phyloP scores from a whole-genome alignment of 306 rosid species.

The Luffa acutangula region DNA sequence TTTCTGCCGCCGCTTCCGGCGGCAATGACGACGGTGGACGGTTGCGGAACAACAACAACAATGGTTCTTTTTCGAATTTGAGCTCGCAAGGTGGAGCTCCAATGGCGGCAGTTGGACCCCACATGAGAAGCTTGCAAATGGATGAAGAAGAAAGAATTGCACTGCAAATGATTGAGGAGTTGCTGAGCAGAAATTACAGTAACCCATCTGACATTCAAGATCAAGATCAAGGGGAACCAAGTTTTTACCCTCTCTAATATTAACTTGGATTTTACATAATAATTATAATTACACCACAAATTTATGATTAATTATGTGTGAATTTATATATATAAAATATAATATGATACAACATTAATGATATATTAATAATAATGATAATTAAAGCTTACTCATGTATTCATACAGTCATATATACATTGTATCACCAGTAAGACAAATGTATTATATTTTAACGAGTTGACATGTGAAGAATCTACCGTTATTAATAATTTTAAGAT shows the following conservation, averaged over 20 bases:
- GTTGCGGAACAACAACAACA: not conserved
- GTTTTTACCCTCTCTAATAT: conserved; percentile 15
- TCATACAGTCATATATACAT: too few relatives aligned
- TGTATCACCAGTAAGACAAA: too few relatives aligned
- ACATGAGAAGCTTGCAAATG: conserved; percentile 14
- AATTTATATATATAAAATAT: not conserved
- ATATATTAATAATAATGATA: too few relatives aligned
- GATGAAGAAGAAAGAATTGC: conserved; percentile 64
- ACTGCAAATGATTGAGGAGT: conserved; percentile 90
- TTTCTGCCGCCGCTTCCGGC: not conserved
- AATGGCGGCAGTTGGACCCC: not conserved
- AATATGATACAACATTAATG: too few relatives aligned
- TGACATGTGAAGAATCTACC: too few relatives aligned
- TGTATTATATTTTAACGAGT: too few relatives aligned
- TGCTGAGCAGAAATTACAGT: conserved; percentile 50
- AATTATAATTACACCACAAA: not conserved
- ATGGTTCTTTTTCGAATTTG: not conserved
- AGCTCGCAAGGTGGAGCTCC: not conserved
- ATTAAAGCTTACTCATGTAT: too few relatives aligned
- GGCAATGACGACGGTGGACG: not conserved
- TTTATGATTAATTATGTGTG: not conserved
- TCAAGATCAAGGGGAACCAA: conserved; percentile 20
- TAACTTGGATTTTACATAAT: not conserved
- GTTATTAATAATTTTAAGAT: too few relatives aligned
- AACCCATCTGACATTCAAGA: conserved; percentile 22